phyloP scores from a whole-genome alignment of 495 filamentous ascomycete species.

The Neurospora sp. region DNA sequence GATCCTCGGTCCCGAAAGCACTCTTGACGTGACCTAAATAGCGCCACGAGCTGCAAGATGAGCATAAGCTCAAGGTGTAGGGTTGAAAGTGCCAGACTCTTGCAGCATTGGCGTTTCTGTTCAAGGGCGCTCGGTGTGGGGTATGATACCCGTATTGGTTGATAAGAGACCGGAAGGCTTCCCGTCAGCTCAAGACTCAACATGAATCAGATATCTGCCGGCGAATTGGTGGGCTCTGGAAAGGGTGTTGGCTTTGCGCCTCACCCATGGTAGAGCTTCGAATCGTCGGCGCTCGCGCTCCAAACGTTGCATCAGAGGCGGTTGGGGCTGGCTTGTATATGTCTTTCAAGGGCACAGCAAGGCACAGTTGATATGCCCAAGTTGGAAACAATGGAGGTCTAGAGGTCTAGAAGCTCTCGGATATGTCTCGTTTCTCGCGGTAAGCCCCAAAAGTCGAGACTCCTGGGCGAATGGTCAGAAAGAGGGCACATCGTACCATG shows the following conservation, averaged over 20 bases:
- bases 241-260: background rate
- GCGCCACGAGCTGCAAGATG: constrained; percentile 1
- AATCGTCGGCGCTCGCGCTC: background rate
- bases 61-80: background rate
- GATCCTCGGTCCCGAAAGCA: constrained; percentile 3
- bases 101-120: background rate
- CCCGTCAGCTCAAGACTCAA: background rate
- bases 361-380: background rate
- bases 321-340: background rate
- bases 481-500: background rate
- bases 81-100: background rate
- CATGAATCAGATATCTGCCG: background rate
- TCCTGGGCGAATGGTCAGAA: background rate
- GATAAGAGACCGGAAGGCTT: background rate
- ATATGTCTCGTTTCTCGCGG: background rate
- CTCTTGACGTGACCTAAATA: background rate
- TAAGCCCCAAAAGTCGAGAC: background rate
- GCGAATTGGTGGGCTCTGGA: background rate
- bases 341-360: background rate
- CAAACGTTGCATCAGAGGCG: background rate
- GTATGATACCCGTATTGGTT: constrained; percentile 2
- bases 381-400: background rate
- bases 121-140: constrained; percentile 2
- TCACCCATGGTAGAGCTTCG: background rate
- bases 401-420: background rate